Base-by-base conservation (phyloP, 495 filamentous ascomycete species). In the Trichoderma erinaceum region DNA sequence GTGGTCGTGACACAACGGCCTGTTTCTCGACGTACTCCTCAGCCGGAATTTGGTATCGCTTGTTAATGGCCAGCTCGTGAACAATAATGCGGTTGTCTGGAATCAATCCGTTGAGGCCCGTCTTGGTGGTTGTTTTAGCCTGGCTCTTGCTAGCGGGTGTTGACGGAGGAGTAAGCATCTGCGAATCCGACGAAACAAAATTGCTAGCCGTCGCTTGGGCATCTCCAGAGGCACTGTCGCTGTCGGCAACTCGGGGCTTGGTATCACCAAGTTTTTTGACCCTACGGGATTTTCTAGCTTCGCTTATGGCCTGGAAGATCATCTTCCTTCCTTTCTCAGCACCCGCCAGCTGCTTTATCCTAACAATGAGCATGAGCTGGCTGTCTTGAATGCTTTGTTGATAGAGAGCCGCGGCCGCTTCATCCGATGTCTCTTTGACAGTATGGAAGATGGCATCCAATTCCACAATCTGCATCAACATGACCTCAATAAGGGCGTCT, bases 381-480 rank as follows among this genome's bases (percentile, higher is more conserved):
- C 97, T 97, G 70, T 97, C 90, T 13, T 92, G 85, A 68, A 99
- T 97, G 46, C 93, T 96, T 73, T 97, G 88, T 68, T 88, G 87
- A 75, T 97, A 99, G 64, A 97, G 92, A 52, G 89, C 88, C 46
- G 93, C 87, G 32, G 96, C 95, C 27, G 88, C 88, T n/a, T 89
- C 91, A 48, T 90, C 89, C 23, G 85, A 89, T 70, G 94, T 91
- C 75, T 96, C 87, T 72, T 98, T 98, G 74, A 98, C 94, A 11
- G 91, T 93, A 74, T 97, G 92, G 88, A 92, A 97, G 41, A 99
- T 99, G 29, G 92, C 87, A 75, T 99, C 95, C 21, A 99, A 81
- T 75, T 97, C 94, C 41, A 96, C 90, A 75, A 97, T 98, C 75
- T 97, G 93, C 61, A 93, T 88, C 29, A 98, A 83, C 95, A 99